These are phyloP conservation scores for Coprinellus micaceus DNA, from an alignment of 768 basidiomycete species.

Conservation along the genomic window DNA sequence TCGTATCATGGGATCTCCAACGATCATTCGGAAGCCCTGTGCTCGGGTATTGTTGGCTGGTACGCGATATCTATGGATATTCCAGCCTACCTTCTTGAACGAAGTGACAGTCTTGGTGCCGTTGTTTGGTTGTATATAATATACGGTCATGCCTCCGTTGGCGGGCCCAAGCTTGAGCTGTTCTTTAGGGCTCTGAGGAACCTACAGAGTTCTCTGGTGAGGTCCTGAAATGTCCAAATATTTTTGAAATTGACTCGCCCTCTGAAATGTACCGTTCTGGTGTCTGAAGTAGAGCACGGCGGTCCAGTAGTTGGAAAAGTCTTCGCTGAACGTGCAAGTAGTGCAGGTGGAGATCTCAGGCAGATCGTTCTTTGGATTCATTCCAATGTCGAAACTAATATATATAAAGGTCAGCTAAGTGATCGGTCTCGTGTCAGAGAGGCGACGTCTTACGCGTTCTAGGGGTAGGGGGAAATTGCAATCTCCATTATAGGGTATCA, in stretches of 20 bases:
- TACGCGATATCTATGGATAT: background rate
- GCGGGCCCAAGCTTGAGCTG: background rate
- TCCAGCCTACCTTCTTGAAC: background rate
- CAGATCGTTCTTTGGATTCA: background rate
- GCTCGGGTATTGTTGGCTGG: background rate
- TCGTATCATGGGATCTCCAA: conserved; percentile 1
- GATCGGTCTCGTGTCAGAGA: background rate
- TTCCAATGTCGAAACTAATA: background rate
- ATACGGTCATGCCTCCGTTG: conserved; percentile 1
- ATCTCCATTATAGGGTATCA: too few relatives aligned
- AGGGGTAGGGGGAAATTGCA: background rate
- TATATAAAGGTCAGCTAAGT: background rate
- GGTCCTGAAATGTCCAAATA: too few relatives aligned
- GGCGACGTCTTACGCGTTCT: conserved; percentile 4
- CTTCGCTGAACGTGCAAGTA: conserved; percentile 4
- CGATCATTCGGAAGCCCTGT: conserved; percentile 7
- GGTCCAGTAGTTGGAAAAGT: conserved; percentile 8
- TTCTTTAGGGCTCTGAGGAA: background rate
- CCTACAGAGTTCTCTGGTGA: too few relatives aligned
- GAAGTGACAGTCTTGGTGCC: background rate
- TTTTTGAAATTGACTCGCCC: too few relatives aligned
- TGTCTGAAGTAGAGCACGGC: conserved; percentile 5
- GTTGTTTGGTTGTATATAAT: background rate
- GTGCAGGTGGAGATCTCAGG: conserved; percentile 1
- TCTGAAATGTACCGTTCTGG: background rate